Percentiles rank a stretch among this genome's conserved stretches.
phyloP scores from a whole-genome alignment of 352 stramenopile genomes.

The Pythium monospermum region DNA sequence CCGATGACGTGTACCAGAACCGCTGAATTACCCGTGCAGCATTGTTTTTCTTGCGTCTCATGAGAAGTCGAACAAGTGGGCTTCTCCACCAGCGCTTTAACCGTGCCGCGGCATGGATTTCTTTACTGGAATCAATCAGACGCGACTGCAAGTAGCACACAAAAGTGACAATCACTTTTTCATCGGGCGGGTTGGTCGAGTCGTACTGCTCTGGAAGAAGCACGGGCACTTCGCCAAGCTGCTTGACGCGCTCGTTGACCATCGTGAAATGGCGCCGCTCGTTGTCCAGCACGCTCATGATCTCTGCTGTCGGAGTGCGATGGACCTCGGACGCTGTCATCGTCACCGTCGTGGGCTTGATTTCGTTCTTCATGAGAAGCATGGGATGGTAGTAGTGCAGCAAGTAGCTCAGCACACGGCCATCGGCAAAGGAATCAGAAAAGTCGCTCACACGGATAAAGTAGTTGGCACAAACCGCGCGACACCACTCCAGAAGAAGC shows the following conservation, averaged over 20 bases:
- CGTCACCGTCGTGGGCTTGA: conserved; percentile 49
- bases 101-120: conserved; percentile 86
- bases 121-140: conserved; percentile 90
- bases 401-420: conserved; percentile 89
- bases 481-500: conserved; percentile 90
- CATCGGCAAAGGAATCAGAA: conserved; percentile 91
- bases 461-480: conserved; percentile 91
- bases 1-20: conserved; percentile 80
- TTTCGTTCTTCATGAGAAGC: conserved; percentile 70
- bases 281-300: conserved; percentile 35
- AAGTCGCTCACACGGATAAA: conserved; percentile 85
- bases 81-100: conserved; percentile 86
- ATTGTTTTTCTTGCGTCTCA: conserved; percentile 55
- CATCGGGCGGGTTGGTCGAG: conserved; percentile 86
- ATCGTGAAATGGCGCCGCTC: conserved; percentile 85
- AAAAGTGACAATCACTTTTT: conserved; percentile 94
- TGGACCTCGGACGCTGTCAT: conserved; percentile 25
- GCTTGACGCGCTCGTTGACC: conserved; percentile 84
- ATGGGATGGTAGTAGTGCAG: conserved; percentile 96
- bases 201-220: conserved; percentile 86
- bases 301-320: conserved; percentile 20
- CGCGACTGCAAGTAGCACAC: conserved; percentile 93
- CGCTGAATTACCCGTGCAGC: conserved; percentile 59
- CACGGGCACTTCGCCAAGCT: conserved; percentile 91
- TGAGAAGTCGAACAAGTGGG: conserved; percentile 40